Base-by-base conservation (phyloP, 2,329 filamentous ascomycete genomes). In the Colletotrichum chlorophyti region DNA sequence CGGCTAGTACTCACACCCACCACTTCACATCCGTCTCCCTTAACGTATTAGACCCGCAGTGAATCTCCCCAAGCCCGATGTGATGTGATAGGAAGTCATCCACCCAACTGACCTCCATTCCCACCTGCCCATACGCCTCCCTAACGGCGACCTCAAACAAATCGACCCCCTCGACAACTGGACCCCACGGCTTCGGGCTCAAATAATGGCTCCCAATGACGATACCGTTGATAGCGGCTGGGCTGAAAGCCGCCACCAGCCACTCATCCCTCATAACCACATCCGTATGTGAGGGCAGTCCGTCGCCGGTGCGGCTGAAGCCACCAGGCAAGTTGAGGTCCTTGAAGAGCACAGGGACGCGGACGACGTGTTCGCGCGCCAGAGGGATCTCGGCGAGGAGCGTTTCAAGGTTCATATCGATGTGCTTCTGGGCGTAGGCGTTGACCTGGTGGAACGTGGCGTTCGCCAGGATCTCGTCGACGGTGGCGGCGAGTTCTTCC, bases 31-130 rank as follows among this genome's bases (percentile, higher is more conserved):
- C 31, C 5, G 52, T 32, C 0, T 62, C 45, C 1, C 66, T 62
- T 15, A 61, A 38, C 3, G 48, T 51, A 29, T 68, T 68, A 3
- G 63, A 58, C 5, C 62, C 65, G 19, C 65, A 66, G 29, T 72
- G 70, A 38, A 70, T 55, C 12, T 72, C 70, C 3, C 70, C 70
- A 4, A 37, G 23, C 0, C 14, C 0, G 3, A 51, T 1, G 37
- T 68, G 70, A 23, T 69, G 68, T 1, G 64, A 63, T n/a, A 66
- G 64, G 58, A 63, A 72, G 27, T 68, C 65, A 17, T 72, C 69
- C 6, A 68, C 60, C 8, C 55, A 71, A 0, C 58, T 64, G 0
- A 71, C 49, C 8, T 65, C 68, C 4, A 54, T 63, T 0, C 63
- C 60, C 1, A 48, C 68, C 17, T 24, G 57, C 0, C 53, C 58